Conservation (phyloP, 139 green algal genomes). For the Mesotaenium endlicherianum region DNA sequence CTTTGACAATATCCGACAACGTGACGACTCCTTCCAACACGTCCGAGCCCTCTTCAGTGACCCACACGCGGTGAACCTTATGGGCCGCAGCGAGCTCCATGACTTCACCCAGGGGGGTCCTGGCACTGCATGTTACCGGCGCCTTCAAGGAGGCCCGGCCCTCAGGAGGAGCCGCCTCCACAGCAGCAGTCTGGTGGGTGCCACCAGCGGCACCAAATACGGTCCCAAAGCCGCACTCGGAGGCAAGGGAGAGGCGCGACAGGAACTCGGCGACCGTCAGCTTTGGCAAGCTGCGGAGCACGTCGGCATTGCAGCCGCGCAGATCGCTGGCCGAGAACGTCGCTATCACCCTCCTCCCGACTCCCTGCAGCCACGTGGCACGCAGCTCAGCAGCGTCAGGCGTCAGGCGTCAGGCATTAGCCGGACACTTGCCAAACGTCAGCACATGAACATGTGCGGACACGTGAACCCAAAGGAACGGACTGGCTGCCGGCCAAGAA, state of each 20-base stretch:
- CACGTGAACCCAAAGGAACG: no score
- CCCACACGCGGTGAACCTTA: constrained; percentile 27
- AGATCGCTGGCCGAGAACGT: constrained; percentile 2
- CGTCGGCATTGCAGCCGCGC: constrained; percentile 6
- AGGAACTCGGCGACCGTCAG: constrained; percentile 18
- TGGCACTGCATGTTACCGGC: constrained; percentile 11
- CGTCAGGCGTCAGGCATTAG: no score
- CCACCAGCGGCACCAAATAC: no score
- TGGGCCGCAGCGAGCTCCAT: constrained; percentile 4
- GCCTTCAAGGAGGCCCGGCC: no score
- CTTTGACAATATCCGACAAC: constrained; percentile 12
- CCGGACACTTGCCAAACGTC: no score
- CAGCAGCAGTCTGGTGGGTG: no score
- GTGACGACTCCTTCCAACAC: constrained; percentile 13
- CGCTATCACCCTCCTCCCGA: background rate
- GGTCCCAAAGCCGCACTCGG: background rate
- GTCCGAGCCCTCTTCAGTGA: background rate
- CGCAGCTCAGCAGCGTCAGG: no score
- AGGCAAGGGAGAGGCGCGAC: background rate
- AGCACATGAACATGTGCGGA: no score
- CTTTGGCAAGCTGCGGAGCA: background rate
- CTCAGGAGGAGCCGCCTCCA: no score
- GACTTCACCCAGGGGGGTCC: background rate
- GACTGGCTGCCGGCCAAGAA: no score
- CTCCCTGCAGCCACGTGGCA: background rate